A percentile compares a stretch with the other conserved stretches of the same genome.
Conservation (phyloP, 129 eudicot species). For the Centella asiatica region DNA sequence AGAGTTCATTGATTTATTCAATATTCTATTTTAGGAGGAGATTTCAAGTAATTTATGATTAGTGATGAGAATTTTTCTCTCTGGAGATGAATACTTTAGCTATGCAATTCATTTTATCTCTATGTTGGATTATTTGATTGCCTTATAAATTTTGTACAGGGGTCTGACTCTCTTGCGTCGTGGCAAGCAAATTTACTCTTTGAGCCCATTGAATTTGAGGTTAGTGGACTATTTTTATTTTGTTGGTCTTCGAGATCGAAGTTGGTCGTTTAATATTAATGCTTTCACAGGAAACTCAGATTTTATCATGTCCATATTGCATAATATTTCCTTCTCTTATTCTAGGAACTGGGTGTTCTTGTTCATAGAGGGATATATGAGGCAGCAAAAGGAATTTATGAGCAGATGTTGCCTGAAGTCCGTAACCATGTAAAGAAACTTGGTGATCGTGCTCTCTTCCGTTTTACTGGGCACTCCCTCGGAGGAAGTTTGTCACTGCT, state of each 20-base stretch:
- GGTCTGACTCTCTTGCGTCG: slow-evolving; percentile 88
- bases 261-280: background rate
- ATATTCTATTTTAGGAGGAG: background rate
- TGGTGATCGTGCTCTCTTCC: slow-evolving; percentile 61
- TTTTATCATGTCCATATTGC: too few species aligned
- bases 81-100: background rate
- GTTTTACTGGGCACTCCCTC: slow-evolving; percentile 98
- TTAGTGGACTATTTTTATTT: slow-evolving; percentile 9
- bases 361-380: slow-evolving; percentile 96
- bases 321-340: background rate
- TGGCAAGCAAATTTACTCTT: slow-evolving; percentile 98
- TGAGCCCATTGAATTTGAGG: slow-evolving; percentile 90
- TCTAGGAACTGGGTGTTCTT: slow-evolving; percentile 69
- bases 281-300: background rate
- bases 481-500: slow-evolving; percentile 91
- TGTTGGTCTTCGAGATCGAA: background rate
- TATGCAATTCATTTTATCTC: too few species aligned
- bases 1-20: background rate
- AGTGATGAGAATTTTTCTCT: background rate
- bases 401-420: slow-evolving; percentile 89
- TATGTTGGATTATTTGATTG: background rate
- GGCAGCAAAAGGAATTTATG: slow-evolving; percentile 96
- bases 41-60: too few species aligned
- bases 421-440: slow-evolving; percentile 40
- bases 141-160: slow-evolving; percentile 31